A percentile compares a stretch with the other conserved stretches of the same genome.
Conservation (phyloP, 1,284 basidiomycete genomes). For the Trametes versicolor region DNA sequence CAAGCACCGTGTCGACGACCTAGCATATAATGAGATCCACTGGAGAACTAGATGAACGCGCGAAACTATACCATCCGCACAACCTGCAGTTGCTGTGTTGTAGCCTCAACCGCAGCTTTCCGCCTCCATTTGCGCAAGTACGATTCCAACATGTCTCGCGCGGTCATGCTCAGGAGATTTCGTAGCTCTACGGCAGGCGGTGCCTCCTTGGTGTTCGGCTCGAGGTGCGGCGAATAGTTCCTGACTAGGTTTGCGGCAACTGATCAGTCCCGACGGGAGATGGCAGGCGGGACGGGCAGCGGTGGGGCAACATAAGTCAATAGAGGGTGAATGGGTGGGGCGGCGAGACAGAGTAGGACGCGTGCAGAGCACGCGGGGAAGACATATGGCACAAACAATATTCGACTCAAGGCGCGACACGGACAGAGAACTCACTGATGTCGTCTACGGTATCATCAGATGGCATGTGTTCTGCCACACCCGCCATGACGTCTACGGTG, state of each 20-base stretch:
- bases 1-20: constrained; percentile 87
- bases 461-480: constrained; percentile 74
- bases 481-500: constrained; percentile 67
- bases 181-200: constrained; percentile 74
- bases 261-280: constrained; percentile 68
- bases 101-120: constrained; percentile 37
- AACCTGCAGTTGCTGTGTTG: constrained; percentile 27
- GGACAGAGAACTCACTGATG: constrained; percentile 69
- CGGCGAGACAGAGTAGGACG: constrained; percentile 31
- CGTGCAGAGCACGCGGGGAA: constrained; percentile 20
- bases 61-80: constrained; percentile 30
- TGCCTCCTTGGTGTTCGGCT: constrained; percentile 74
- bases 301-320: constrained; percentile 40
- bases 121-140: constrained; percentile 65
- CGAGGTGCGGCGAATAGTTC: constrained; percentile 88
- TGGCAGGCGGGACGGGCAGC: constrained; percentile 27
- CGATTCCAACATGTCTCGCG: constrained; percentile 72
- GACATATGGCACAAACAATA: constrained; percentile 34
- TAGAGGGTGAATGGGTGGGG: constrained; percentile 38
- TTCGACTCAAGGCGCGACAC: constrained; percentile 26
- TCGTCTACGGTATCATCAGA: constrained; percentile 71
- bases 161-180: constrained; percentile 64
- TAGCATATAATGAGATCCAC: constrained; percentile 41
- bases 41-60: constrained; percentile 30
- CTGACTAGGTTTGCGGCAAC: constrained; percentile 88